phyloP scores from a whole-genome alignment of 768 basidiomycete genomes.

The Lactarius sanguifluus region DNA sequence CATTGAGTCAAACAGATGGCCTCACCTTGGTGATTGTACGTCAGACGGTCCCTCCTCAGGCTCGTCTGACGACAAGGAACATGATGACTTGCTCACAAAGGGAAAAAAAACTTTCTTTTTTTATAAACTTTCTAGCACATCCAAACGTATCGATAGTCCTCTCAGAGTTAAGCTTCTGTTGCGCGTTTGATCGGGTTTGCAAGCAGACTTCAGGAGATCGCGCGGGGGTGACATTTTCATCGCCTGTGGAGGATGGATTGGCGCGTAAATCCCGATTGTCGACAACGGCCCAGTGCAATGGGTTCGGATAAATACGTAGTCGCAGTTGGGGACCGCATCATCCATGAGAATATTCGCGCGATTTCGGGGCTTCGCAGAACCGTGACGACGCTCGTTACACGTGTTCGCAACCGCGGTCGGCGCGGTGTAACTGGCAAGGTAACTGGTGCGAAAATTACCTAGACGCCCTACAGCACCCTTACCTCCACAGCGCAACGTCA shows the following conservation, averaged over 20 bases:
- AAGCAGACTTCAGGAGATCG: neutral
- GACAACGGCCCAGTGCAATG: neutral
- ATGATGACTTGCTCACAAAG: neutral
- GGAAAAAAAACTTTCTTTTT: constrained; percentile 3
- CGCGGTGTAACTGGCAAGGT: constrained; percentile 17
- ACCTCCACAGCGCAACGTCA: constrained; percentile 16
- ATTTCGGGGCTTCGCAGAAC: constrained; percentile 14
- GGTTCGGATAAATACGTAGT: constrained; percentile 15
- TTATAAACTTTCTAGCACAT: constrained; percentile 13
- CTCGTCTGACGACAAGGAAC: constrained; percentile 1
- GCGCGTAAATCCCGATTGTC: constrained; percentile 5
- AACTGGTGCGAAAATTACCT: neutral
- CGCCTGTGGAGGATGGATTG: neutral
- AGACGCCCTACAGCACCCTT: neutral
- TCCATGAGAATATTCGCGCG: constrained; percentile 17
- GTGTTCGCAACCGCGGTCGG: constrained; percentile 18
- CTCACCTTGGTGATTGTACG: constrained; percentile 13
- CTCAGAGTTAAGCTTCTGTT: constrained; percentile 2
- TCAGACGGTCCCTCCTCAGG: neutral
- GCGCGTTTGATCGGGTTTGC: constrained; percentile 15
- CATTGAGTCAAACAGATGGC: neutral
- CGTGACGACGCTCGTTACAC: constrained; percentile 4
- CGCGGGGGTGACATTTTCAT: constrained; percentile 8
- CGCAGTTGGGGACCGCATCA: neutral
- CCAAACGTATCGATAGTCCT: neutral